These are phyloP conservation scores for Lecanicillium sp. DNA, from an alignment of 2,329 filamentous ascomycete genomes.

Conservation along the genomic window DNA sequence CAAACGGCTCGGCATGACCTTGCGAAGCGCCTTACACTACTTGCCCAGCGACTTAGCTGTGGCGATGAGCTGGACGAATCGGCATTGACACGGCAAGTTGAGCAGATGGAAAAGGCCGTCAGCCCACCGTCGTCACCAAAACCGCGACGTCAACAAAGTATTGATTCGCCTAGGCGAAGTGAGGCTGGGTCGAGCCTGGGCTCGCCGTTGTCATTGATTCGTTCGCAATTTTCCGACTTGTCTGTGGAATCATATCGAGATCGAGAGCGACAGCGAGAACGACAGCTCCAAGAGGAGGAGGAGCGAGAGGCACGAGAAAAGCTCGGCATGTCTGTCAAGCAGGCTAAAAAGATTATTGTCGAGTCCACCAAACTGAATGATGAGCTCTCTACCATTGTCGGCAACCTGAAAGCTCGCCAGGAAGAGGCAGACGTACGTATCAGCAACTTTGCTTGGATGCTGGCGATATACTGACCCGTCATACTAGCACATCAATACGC, in stretches of 20 bases:
- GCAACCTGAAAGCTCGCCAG: constrained; percentile 43
- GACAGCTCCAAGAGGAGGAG: constrained; percentile 16
- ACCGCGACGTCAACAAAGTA: constrained; percentile 4
- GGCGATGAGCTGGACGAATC: constrained; percentile 26
- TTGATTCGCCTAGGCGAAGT: neutral
- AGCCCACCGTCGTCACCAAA: constrained; percentile 7
- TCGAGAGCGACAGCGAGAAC: constrained; percentile 11
- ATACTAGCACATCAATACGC: constrained; percentile 48
- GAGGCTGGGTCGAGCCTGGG: constrained; percentile 20
- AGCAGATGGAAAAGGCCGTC: constrained; percentile 25
- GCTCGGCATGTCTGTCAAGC: constrained; percentile 20
- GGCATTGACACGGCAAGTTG: constrained; percentile 26
- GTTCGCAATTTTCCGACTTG: constrained; percentile 30
- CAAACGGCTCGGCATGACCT: constrained; percentile 31
- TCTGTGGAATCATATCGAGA: constrained; percentile 23
- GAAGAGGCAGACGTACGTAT: constrained; percentile 49
- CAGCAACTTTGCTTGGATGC: neutral
- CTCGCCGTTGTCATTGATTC: constrained; percentile 27
- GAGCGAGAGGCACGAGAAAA: constrained; percentile 16
- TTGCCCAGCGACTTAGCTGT: constrained; percentile 28
- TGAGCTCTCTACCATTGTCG: constrained; percentile 40
- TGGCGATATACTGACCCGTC: constrained; percentile 17
- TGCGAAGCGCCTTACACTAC: constrained; percentile 29
- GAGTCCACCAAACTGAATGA: constrained; percentile 35
- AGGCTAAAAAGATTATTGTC: constrained; percentile 28